Evolutionary conservation across 352 stramenopile genomes (phyloP).

Genomic region (Globisporangium rhizosaccharum): DNA sequence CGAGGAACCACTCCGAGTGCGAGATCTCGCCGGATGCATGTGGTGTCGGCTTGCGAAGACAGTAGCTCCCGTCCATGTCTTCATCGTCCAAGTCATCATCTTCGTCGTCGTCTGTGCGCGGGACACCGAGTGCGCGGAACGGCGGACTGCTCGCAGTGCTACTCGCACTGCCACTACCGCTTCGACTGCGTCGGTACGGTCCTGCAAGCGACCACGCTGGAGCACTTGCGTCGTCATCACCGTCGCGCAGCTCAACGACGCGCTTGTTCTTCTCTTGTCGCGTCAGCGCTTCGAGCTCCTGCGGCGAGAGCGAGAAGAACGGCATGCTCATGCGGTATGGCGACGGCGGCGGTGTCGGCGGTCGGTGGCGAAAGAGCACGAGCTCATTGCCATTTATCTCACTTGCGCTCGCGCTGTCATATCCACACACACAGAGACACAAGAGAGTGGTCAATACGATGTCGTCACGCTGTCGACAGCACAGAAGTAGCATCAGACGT

Average conservation of each 20-base stretch:
- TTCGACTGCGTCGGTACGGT: conserved; percentile 12
- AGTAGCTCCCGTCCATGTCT: conserved; percentile 36
- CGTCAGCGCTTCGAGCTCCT: conserved; percentile 37
- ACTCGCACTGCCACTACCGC: conserved; percentile 24
- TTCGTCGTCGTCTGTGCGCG: conserved; percentile 18
- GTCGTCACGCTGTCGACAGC: background rate
- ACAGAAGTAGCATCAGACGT: conserved; percentile 4
- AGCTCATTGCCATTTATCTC: conserved; percentile 26
- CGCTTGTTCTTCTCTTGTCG: conserved; percentile 28
- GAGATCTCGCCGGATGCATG: conserved; percentile 34
- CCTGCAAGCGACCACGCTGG: background rate
- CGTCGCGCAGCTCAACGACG: background rate
- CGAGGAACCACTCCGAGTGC: conserved; percentile 45
- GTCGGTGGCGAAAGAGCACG: conserved; percentile 26
- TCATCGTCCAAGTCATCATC: conserved; percentile 28
- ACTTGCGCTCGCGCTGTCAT: conserved; percentile 2
- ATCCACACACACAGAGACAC: background rate
- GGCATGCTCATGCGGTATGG: conserved; percentile 22
- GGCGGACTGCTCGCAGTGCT: conserved; percentile 17
- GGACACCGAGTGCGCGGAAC: conserved; percentile 33
- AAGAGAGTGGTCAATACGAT: background rate
- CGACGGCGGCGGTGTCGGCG: conserved; percentile 6
- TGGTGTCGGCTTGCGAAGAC: conserved; percentile 17
- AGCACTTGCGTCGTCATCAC: conserved; percentile 11
- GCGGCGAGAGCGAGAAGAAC: conserved; percentile 39